These are phyloP conservation scores for Penicillium sp. DNA, from an alignment of 2,329 filamentous ascomycete species.

Conservation along the genomic window DNA sequence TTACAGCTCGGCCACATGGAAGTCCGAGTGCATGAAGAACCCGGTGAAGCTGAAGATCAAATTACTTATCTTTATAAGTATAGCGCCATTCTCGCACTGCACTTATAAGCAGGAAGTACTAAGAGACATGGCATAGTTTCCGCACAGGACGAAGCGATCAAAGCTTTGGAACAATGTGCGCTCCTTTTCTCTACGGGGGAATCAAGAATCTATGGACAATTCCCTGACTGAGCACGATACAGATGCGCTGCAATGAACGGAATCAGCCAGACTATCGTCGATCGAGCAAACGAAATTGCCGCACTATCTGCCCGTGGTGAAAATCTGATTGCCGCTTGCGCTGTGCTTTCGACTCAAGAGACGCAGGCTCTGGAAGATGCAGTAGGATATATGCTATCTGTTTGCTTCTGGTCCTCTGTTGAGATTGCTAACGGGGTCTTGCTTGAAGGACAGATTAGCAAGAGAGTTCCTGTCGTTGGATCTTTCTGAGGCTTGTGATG, in stretches of 20 bases:
- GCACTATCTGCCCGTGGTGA: slow-evolving; percentile 61
- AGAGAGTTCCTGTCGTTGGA: too few relatives aligned
- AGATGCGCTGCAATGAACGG: slow-evolving; percentile 80
- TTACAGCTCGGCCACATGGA: slow-evolving; percentile 56
- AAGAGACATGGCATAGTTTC: slow-evolving; percentile 38
- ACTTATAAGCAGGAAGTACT: too few relatives aligned
- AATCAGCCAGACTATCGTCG: slow-evolving; percentile 62
- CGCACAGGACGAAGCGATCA: slow-evolving; percentile 59
- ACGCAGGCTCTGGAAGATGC: slow-evolving; percentile 58
- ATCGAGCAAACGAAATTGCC: slow-evolving; percentile 66
- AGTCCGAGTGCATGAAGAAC: slow-evolving; percentile 38
- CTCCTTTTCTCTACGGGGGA: neutral
- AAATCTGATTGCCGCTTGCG: slow-evolving; percentile 65
- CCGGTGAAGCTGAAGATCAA: slow-evolving; percentile 43
- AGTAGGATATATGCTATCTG: too few relatives aligned
- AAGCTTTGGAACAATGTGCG: slow-evolving; percentile 67
- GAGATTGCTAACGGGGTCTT: too few relatives aligned
- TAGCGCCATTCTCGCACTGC: too few relatives aligned
- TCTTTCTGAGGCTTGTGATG: too few relatives aligned
- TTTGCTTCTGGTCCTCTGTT: too few relatives aligned
- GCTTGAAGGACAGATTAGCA: too few relatives aligned
- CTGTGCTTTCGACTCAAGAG: slow-evolving; percentile 57
- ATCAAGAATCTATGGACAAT: too few relatives aligned
- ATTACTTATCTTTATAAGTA: slow-evolving; percentile 61
- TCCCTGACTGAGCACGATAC: neutral